Evolutionary conservation across 352 stramenopile species (phyloP).

Genomic region (Phytopythium cucurbitacearum): DNA sequence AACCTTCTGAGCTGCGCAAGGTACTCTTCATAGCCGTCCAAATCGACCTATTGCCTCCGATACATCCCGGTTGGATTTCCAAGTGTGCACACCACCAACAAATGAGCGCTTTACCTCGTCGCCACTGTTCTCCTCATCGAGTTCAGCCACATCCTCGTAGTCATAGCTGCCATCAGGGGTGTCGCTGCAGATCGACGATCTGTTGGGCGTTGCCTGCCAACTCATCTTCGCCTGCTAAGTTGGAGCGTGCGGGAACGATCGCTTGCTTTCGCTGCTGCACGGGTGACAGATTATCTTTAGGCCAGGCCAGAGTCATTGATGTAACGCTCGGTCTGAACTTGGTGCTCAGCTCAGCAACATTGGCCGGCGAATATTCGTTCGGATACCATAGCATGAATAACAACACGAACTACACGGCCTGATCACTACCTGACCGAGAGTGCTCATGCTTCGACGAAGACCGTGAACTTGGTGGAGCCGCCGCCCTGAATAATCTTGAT

Average conservation of each 20-base stretch:
- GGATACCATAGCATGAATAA: not conserved
- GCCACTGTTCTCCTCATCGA: not conserved
- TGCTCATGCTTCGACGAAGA: constrained; percentile 1
- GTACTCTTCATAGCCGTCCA: constrained; percentile 63
- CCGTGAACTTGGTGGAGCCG: not conserved
- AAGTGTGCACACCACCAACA: not conserved
- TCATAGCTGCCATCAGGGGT: too few species aligned
- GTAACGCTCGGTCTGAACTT: too few species aligned
- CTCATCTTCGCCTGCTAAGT: too few species aligned
- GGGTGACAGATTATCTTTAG: too few species aligned
- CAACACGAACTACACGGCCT: not conserved
- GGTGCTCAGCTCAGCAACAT: too few species aligned
- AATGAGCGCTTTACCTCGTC: too few species aligned
- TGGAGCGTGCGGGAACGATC: too few species aligned
- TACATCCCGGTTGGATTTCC: not conserved
- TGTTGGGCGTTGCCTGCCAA: too few species aligned
- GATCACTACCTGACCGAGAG: not conserved
- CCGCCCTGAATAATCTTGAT: constrained; percentile 7
- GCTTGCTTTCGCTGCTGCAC: too few species aligned
- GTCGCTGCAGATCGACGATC: too few species aligned
- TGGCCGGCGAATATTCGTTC: too few species aligned
- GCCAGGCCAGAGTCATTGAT: too few species aligned
- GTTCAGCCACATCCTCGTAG: not conserved
- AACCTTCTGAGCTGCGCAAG: constrained; percentile 45
- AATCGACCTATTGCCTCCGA: constrained; percentile 32